Evolutionary conservation across 2,329 filamentous ascomycete genomes (phyloP).

Genomic region (Rhytidhysteron rufulum): DNA sequence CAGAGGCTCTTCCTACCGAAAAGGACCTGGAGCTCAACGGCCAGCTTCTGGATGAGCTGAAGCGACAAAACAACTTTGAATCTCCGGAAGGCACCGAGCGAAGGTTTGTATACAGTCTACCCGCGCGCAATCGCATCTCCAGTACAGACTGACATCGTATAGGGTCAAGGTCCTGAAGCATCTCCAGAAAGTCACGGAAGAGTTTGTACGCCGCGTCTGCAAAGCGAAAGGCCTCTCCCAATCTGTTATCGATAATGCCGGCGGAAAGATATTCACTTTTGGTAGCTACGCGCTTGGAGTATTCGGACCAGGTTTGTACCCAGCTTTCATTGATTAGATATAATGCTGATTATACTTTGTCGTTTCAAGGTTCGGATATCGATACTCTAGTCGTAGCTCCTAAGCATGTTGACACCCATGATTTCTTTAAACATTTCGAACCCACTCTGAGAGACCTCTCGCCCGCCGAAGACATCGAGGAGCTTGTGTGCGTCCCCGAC

Average conservation of each 20-base stretch:
- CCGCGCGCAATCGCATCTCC: too few species aligned
- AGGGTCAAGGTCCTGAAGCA: conserved; percentile 71
- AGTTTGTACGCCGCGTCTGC: conserved; percentile 82
- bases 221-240: conserved; percentile 69
- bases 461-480: conserved; percentile 73
- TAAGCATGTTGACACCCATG: conserved; percentile 79
- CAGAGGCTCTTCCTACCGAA: conserved; percentile 69
- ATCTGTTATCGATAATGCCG: conserved; percentile 74
- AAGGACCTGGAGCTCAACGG: conserved; percentile 74
- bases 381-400: conserved; percentile 92
- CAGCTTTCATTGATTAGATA: conserved; percentile 4
- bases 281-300: conserved; percentile 94
- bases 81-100: conserved; percentile 75
- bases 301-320: conserved; percentile 80
- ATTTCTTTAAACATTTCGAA: conserved; percentile 93
- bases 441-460: conserved; percentile 72
- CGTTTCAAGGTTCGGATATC: conserved; percentile 80
- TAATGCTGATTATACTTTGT: too few species aligned
- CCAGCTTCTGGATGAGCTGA: conserved; percentile 77
- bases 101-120: conserved; percentile 51
- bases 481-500: conserved; percentile 80
- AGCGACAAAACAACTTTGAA: conserved; percentile 89
- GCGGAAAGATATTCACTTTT: conserved; percentile 92
- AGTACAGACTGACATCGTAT: conserved; percentile 13
- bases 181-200: conserved; percentile 74